Evolutionary conservation across 495 filamentous ascomycete species (phyloP).

Genomic region (Tuber aestivum): DNA sequence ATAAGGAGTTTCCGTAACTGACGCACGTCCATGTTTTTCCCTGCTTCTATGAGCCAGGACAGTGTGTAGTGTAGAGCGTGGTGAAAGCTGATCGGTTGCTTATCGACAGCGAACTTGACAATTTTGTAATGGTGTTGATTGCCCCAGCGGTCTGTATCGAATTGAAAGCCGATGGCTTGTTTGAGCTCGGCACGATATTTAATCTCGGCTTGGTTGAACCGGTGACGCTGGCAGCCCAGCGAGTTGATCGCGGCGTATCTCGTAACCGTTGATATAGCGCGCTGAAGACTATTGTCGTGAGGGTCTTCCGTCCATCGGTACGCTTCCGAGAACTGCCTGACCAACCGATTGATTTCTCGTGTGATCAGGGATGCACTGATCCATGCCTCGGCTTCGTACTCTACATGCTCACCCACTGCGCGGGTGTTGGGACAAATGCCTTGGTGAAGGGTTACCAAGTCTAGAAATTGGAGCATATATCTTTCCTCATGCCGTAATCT

Average conservation of each 20-base stretch:
- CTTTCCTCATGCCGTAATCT: slow-evolving; percentile 72
- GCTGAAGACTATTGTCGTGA: slow-evolving; percentile 56
- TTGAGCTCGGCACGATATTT: slow-evolving; percentile 79
- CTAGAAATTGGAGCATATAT: slow-evolving; percentile 89
- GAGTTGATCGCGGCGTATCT: slow-evolving; percentile 77
- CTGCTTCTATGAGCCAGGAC: slow-evolving; percentile 94
- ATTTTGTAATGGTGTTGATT: slow-evolving; percentile 52
- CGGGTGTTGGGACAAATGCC: slow-evolving; percentile 92
- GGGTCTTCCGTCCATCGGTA: slow-evolving; percentile 60
- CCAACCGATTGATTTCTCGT: slow-evolving; percentile 86
- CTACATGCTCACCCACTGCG: slow-evolving; percentile 89
- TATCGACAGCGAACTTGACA: slow-evolving; percentile 79
- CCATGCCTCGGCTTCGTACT: slow-evolving; percentile 97
- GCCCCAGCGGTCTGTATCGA: slow-evolving; percentile 56
- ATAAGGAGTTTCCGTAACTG: slow-evolving; percentile 59
- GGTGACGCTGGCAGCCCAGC: slow-evolving; percentile 75
- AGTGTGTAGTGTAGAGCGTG: slow-evolving; percentile 93
- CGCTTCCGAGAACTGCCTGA: slow-evolving; percentile 77
- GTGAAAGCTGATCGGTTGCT: slow-evolving; percentile 91
- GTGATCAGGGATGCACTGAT: slow-evolving; percentile 92
- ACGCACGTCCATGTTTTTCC: slow-evolving; percentile 63
- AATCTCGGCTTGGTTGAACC: slow-evolving; percentile 83
- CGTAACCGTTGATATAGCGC: slow-evolving; percentile 70
- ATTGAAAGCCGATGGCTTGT: slow-evolving; percentile 66
- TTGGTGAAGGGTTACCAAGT: slow-evolving; percentile 90